phyloP scores from a whole-genome alignment of 2,329 filamentous ascomycete species.

The Tolypocladium nubicola region DNA sequence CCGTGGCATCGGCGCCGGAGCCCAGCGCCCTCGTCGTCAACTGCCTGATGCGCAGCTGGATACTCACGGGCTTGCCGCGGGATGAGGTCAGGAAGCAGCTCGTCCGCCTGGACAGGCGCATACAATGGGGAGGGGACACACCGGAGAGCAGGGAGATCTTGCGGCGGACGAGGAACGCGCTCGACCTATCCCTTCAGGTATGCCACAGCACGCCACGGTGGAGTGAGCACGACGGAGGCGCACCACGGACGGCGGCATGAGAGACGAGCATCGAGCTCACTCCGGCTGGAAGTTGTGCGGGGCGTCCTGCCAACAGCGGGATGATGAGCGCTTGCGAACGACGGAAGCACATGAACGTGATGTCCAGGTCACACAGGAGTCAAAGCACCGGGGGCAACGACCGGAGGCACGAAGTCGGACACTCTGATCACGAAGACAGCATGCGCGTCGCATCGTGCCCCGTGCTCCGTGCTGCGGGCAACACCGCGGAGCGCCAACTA shows the following conservation, averaged over 20 bases:
- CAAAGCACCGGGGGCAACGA: not conserved
- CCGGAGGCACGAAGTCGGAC: not conserved
- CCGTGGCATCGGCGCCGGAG: slow-evolving; percentile 16
- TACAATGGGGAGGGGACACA: slow-evolving; percentile 19
- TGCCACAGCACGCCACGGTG: slow-evolving; percentile 1
- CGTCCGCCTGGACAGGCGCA: slow-evolving; percentile 13
- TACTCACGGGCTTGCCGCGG: slow-evolving; percentile 16
- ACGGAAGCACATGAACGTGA: not conserved
- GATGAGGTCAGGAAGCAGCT: slow-evolving; percentile 17
- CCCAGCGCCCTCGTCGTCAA: slow-evolving; percentile 19
- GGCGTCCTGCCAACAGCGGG: not conserved
- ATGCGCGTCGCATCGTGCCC: not conserved
- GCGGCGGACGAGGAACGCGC: slow-evolving; percentile 3
- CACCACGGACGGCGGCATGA: not conserved
- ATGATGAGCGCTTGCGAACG: not conserved
- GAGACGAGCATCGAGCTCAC: not conserved
- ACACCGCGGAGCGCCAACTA: not conserved
- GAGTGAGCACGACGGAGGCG: not conserved
- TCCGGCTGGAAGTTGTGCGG: not conserved
- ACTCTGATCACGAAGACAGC: not conserved
- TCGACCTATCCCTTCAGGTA: slow-evolving; percentile 1
- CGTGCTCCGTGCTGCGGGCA: not conserved
- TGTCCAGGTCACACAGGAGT: not conserved
- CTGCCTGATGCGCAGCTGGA: slow-evolving; percentile 17
- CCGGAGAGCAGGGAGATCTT: slow-evolving; percentile 13